Evolutionary conservation across 768 basidiomycete species (phyloP).

Genomic region (Tremella yokohamensis): DNA sequence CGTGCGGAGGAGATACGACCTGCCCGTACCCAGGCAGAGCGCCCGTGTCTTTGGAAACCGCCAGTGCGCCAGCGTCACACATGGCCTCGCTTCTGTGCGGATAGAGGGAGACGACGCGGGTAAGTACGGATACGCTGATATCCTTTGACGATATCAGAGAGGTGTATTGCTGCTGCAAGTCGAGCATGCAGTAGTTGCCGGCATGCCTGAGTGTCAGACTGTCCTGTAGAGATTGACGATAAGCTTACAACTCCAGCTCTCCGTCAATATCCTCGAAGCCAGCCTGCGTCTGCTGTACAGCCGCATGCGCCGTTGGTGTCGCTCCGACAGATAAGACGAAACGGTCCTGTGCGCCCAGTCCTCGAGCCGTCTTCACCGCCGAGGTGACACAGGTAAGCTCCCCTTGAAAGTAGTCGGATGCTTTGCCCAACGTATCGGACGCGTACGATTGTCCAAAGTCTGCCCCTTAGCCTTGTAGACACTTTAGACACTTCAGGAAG

Average conservation of each 20-base stretch:
- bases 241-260: slow-evolving; percentile 66
- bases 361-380: slow-evolving; percentile 58
- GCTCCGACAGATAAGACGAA: slow-evolving; percentile 78
- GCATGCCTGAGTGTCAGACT: slow-evolving; percentile 32
- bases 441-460: slow-evolving; percentile 59
- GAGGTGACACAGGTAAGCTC: slow-evolving; percentile 70
- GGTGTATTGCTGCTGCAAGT: slow-evolving; percentile 79
- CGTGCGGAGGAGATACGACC: slow-evolving; percentile 61
- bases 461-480: slow-evolving; percentile 3
- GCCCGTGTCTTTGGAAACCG: slow-evolving; percentile 82
- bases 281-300: slow-evolving; percentile 52
- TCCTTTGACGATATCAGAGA: slow-evolving; percentile 59
- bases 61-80: slow-evolving; percentile 78
- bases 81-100: slow-evolving; percentile 62
- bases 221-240: neutral
- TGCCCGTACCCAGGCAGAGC: slow-evolving; percentile 69
- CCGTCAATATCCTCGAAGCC: slow-evolving; percentile 57
- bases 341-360: slow-evolving; percentile 54
- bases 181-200: slow-evolving; percentile 69
- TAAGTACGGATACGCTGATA: slow-evolving; percentile 66
- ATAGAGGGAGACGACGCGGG: slow-evolving; percentile 76
- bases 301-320: slow-evolving; percentile 82
- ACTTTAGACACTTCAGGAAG: neutral
- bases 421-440: slow-evolving; percentile 66
- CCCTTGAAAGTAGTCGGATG: slow-evolving; percentile 62